Conservation (phyloP, 1,284 basidiomycete genomes). For the Heterobasidion irregulare region DNA sequence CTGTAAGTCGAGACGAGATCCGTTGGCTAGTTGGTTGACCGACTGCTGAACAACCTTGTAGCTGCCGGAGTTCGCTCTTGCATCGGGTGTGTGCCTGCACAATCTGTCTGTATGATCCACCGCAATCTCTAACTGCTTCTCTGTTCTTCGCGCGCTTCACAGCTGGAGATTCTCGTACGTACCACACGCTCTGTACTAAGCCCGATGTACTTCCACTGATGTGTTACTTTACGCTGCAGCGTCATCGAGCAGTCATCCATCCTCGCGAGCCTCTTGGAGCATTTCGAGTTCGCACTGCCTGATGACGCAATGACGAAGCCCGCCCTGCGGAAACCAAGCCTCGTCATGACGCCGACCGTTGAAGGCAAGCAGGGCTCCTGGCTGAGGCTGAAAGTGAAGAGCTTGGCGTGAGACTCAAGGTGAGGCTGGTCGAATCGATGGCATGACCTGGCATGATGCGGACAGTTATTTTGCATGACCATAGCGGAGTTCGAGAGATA, state of each 20-base stretch:
- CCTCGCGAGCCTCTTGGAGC: constrained; percentile 12
- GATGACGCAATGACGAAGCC: neutral
- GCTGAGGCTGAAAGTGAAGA: constrained; percentile 3
- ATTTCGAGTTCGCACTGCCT: constrained; percentile 14
- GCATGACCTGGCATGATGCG: too few species aligned
- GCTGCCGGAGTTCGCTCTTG: constrained; percentile 19
- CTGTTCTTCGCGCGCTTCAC: neutral
- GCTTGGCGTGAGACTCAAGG: neutral
- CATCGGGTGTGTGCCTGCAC: constrained; percentile 11
- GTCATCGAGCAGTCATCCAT: constrained; percentile 18
- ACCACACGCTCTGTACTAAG: too few species aligned
- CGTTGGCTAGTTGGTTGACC: neutral
- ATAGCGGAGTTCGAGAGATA: too few species aligned
- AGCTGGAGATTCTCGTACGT: constrained; percentile 25
- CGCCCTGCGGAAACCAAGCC: neutral
- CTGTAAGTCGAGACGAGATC: constrained; percentile 2
- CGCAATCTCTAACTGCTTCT: neutral
- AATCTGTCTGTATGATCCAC: neutral
- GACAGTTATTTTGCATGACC: too few species aligned
- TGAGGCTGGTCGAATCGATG: too few species aligned
- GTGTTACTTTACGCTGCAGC: constrained; percentile 4
- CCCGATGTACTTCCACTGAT: neutral
- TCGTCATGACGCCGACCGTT: neutral
- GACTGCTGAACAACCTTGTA: neutral
- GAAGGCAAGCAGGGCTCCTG: neutral